These are phyloP conservation scores for Dillenia suffruticosa DNA, from an alignment of 164 flowering plant genomes.

Conservation along the genomic window DNA sequence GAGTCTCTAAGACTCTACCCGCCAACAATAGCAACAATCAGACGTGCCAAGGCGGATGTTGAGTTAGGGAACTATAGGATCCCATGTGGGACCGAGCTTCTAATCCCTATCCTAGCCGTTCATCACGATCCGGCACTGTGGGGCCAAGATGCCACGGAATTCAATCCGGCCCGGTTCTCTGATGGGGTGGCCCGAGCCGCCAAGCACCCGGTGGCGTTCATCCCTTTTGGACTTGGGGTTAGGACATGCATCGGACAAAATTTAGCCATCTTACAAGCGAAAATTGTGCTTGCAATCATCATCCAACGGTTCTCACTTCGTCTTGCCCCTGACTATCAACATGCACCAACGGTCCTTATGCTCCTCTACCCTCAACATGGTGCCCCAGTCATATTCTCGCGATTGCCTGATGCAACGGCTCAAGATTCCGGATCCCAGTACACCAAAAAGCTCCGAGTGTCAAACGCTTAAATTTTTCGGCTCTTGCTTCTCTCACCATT, in stretches of 20 bases:
- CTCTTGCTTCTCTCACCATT: not conserved
- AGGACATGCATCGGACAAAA: conserved; percentile 91
- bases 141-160: conserved; percentile 80
- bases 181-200: conserved; percentile 82
- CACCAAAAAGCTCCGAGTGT: conserved; percentile 4
- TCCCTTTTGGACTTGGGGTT: conserved; percentile 91
- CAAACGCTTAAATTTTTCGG: not conserved
- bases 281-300: conserved; percentile 57
- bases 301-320: conserved; percentile 64
- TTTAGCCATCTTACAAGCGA: conserved; percentile 75
- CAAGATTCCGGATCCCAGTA: conserved; percentile 18
- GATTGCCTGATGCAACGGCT: conserved; percentile 13
- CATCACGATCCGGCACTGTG: conserved; percentile 84
- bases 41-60: conserved; percentile 72
- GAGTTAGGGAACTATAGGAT: conserved; percentile 65
- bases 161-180: conserved; percentile 78
- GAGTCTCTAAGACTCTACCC: conserved; percentile 88
- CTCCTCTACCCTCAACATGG: conserved; percentile 86
- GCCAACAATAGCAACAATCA: conserved; percentile 75
- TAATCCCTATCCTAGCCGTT: conserved; percentile 87
- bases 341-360: conserved; percentile 88
- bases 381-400: conserved; percentile 64
- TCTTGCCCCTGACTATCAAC: conserved; percentile 62
- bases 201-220: conserved; percentile 74
- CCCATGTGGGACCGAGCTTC: conserved; percentile 78